Evolutionary conservation across 306 rosid genomes (phyloP).

Genomic region (Arachis hypogaea): DNA sequence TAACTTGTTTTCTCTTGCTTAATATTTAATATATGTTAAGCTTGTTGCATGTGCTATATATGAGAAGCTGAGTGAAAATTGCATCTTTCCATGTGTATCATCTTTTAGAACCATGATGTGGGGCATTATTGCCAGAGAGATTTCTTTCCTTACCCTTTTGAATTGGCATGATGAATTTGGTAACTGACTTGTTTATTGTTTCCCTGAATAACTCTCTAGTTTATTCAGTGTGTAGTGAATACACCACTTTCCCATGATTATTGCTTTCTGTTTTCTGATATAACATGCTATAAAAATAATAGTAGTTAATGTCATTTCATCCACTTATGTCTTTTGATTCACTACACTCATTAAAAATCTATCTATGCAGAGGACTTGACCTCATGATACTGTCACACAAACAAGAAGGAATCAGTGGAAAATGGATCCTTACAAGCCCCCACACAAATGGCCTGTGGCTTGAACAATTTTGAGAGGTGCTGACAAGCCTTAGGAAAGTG

Average conservation of each 20-base stretch:
- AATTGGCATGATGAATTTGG: constrained; percentile 13
- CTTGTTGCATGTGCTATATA: neutral
- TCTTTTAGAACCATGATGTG: constrained; percentile 24
- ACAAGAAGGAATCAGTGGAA: constrained; percentile 22
- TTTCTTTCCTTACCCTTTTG: constrained; percentile 11
- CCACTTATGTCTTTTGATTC: neutral
- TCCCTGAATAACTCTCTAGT: constrained; percentile 3
- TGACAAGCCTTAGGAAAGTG: constrained; percentile 43
- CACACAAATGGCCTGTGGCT: constrained; percentile 45
- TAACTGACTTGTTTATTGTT: constrained; percentile 2
- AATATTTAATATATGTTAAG: constrained; percentile 4
- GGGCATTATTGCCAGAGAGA: neutral
- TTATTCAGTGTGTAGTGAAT: constrained; percentile 3
- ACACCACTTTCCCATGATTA: constrained; percentile 19
- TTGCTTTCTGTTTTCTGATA: neutral
- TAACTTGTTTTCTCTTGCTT: neutral
- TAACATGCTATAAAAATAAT: neutral
- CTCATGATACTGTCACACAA: neutral
- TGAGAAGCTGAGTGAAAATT: neutral
- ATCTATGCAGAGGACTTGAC: constrained; percentile 27
- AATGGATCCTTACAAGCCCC: constrained; percentile 41
- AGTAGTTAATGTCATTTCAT: neutral
- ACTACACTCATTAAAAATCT: neutral
- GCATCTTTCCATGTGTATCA: constrained; percentile 14
- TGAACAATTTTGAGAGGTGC: constrained; percentile 57